These are phyloP conservation scores for Sporothrix sp. DNA, from an alignment of 2,329 filamentous ascomycete species.

Conservation along the genomic window DNA sequence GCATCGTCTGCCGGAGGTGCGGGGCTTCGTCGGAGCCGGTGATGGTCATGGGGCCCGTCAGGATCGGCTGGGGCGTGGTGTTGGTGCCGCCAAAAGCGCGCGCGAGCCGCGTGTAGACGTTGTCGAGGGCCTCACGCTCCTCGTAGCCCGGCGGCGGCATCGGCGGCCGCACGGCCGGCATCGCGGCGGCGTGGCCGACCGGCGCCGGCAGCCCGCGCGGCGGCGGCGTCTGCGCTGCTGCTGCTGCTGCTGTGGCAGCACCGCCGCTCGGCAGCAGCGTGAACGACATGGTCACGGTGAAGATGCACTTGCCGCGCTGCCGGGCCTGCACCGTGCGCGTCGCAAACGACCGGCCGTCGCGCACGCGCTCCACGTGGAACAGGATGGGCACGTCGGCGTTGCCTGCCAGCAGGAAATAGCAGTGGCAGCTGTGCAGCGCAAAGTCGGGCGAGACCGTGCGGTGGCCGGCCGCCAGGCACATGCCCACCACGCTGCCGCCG, in stretches of 20 bases:
- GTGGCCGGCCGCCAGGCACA: conserved; percentile 80
- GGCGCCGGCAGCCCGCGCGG: conserved; percentile 12
- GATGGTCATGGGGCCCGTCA: conserved; percentile 35
- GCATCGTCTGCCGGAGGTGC: conserved; percentile 56
- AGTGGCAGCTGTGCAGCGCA: conserved; percentile 91
- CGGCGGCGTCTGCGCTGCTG: conserved; percentile 56
- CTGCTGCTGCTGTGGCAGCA: conserved; percentile 38
- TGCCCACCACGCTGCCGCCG: conserved; percentile 85
- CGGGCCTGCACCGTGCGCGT: conserved; percentile 94
- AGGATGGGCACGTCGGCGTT: conserved; percentile 76
- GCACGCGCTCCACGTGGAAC: conserved; percentile 90
- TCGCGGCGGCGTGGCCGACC: conserved; percentile 10
- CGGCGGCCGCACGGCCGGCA: conserved; percentile 17
- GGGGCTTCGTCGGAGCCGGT: conserved; percentile 34
- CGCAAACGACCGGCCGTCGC: conserved; percentile 80
- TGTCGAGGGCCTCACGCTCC: not conserved
- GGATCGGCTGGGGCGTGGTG: conserved; percentile 30
- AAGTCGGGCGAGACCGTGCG: conserved; percentile 74
- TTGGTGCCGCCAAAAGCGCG: not conserved
- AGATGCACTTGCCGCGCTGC: conserved; percentile 81
- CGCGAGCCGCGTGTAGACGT: not conserved
- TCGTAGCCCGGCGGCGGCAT: conserved; percentile 28
- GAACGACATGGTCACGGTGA: conserved; percentile 91
- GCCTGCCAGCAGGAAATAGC: conserved; percentile 93
- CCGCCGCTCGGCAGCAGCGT: conserved; percentile 51